These are phyloP conservation scores for Aspergillus taichungensis DNA, from an alignment of 495 filamentous ascomycete genomes.

Conservation along the genomic window DNA sequence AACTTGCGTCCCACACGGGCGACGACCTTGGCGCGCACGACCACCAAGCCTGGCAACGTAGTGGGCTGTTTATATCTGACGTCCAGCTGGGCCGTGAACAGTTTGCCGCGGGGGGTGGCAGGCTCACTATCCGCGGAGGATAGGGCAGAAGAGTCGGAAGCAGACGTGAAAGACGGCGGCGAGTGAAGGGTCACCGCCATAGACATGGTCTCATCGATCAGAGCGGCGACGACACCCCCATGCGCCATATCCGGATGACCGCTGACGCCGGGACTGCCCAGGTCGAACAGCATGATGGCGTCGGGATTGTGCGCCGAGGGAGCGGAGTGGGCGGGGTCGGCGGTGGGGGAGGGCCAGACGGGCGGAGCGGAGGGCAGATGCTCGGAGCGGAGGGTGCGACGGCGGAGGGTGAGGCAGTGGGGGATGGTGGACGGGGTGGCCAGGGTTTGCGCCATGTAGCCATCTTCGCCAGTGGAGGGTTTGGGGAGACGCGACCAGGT, in stretches of 20 bases:
- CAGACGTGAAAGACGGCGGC: slow-evolving; percentile 2
- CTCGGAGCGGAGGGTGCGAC: slow-evolving; percentile 13
- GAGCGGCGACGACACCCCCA: slow-evolving; percentile 52
- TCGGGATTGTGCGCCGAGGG: slow-evolving; percentile 24
- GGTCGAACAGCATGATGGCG: slow-evolving; percentile 28
- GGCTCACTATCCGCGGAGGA: not conserved
- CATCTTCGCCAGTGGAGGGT: slow-evolving; percentile 31
- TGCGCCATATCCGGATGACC: slow-evolving; percentile 34
- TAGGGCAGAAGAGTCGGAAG: not conserved
- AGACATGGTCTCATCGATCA: slow-evolving; percentile 58
- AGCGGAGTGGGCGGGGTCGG: slow-evolving; percentile 7
- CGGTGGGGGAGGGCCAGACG: slow-evolving; percentile 26
- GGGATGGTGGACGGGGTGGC: slow-evolving; percentile 31
- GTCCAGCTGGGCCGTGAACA: slow-evolving; percentile 35
- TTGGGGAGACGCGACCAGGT: slow-evolving; percentile 31
- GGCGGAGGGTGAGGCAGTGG: slow-evolving; percentile 28
- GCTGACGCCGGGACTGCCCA: slow-evolving; percentile 26
- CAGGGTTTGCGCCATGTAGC: slow-evolving; percentile 29
- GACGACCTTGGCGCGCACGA: slow-evolving; percentile 27
- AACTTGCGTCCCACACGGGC: slow-evolving; percentile 29
- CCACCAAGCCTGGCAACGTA: slow-evolving; percentile 21
- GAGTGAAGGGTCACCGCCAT: slow-evolving; percentile 27
- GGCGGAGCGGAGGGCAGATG: slow-evolving; percentile 14
- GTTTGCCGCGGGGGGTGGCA: slow-evolving; percentile 21
- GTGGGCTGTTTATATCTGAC: slow-evolving; percentile 30